Conservation (phyloP, 2,329 filamentous ascomycete species). For the Rachicladosporium sp. region DNA sequence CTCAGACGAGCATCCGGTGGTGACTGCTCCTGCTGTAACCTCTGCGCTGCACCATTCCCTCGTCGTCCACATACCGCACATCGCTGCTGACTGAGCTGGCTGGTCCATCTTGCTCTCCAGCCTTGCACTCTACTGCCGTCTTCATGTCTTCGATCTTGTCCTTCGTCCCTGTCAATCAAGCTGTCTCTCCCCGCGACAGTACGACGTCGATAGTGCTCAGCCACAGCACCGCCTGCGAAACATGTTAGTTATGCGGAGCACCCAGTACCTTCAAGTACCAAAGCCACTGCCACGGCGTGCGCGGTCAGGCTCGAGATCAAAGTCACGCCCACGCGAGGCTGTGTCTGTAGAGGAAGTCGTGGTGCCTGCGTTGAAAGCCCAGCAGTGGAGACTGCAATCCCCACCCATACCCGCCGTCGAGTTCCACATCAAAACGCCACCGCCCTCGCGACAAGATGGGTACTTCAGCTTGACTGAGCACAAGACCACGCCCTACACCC, state of each 20-base stretch:
- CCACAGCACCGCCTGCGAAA: not conserved
- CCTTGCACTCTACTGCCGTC: no score
- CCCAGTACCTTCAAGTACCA: conserved; percentile 26
- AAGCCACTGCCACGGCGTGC: conserved; percentile 20
- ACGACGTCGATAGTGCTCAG: not conserved
- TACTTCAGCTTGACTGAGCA: conserved; percentile 5
- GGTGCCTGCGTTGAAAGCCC: conserved; percentile 8
- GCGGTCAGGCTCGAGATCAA: conserved; percentile 21
- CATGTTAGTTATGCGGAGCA: conserved; percentile 12
- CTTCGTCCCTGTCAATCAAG: no score
- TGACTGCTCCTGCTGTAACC: no score
- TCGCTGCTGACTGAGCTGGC: no score
- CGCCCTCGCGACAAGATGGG: conserved; percentile 2
- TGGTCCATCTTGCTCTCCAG: no score
- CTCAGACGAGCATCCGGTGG: no score
- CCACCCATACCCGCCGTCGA: conserved; percentile 9
- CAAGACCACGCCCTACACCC: conserved; percentile 7
- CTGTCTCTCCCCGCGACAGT: not conserved
- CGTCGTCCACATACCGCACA: no score
- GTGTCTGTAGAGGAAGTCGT: conserved; percentile 11
- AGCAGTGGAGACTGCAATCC: conserved; percentile 12
- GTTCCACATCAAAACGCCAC: conserved; percentile 4
- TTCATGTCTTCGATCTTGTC: no score
- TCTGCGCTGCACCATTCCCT: no score
- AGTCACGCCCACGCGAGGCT: conserved; percentile 15